Evolutionary conservation across 2,329 filamentous ascomycete genomes (phyloP).

Genomic region (Alternaria sp.): DNA sequence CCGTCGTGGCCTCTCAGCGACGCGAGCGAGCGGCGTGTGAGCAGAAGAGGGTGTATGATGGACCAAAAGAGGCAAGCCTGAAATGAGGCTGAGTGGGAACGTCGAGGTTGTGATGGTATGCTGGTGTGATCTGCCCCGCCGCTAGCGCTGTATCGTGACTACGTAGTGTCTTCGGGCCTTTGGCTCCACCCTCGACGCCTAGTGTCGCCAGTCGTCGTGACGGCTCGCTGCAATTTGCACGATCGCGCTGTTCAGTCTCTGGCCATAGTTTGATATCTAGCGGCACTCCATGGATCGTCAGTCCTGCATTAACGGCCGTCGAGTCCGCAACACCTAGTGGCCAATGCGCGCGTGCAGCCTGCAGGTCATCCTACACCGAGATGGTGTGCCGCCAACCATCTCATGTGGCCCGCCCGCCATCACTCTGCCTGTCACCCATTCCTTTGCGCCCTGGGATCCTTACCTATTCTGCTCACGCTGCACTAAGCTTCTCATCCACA

Average conservation of each 20-base stretch:
- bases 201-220: conserved; percentile 3
- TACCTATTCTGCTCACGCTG: conserved; percentile 36
- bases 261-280: conserved; percentile 18
- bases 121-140: conserved; percentile 28
- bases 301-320: conserved; percentile 40
- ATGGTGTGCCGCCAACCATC: conserved; percentile 27
- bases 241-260: conserved; percentile 20
- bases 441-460: conserved; percentile 37
- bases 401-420: conserved; percentile 34
- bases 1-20: conserved; percentile 30
- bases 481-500: conserved; percentile 46
- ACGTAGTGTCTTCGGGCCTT: conserved; percentile 14
- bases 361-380: conserved; percentile 37
- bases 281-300: conserved; percentile 36
- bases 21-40: conserved; percentile 33
- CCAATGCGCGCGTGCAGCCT: conserved; percentile 32
- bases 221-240: conserved; percentile 19
- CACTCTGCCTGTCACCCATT: conserved; percentile 42
- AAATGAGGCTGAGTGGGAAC: conserved; percentile 35
- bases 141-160: conserved; percentile 16
- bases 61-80: conserved; percentile 21
- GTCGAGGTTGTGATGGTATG: conserved; percentile 19
- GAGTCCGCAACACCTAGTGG: conserved; percentile 34
- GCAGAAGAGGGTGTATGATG: conserved; percentile 23
- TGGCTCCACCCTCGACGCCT: conserved; percentile 2